phyloP scores from a whole-genome alignment of 1,139 yeast species.

The Komagataea norvegica region DNA sequence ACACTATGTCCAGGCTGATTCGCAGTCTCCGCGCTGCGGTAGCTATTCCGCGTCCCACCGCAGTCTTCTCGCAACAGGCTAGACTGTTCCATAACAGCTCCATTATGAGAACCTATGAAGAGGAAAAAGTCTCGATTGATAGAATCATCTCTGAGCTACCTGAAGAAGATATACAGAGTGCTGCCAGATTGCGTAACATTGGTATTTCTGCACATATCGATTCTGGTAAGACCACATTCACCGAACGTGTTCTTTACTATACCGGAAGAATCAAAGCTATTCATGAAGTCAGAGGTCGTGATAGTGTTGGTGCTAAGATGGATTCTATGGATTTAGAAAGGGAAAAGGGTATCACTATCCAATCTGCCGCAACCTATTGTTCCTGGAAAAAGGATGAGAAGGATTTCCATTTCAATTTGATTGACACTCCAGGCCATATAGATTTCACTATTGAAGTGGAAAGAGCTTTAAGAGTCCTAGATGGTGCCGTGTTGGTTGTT shows the following conservation, averaged over 20 bases:
- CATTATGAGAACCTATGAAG: constrained; percentile 46
- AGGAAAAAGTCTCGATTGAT: constrained; percentile 65
- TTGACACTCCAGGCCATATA: constrained; percentile 98
- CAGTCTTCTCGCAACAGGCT: background rate
- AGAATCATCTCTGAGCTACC: constrained; percentile 47
- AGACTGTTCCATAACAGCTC: constrained; percentile 27
- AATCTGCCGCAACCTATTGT: constrained; percentile 97
- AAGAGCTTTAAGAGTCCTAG: constrained; percentile 92
- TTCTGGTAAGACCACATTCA: constrained; percentile 94
- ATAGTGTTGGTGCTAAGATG: constrained; percentile 98
- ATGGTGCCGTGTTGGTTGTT: constrained; percentile 96
- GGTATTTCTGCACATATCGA: constrained; percentile 98
- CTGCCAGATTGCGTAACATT: constrained; percentile 74
- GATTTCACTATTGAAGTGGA: constrained; percentile 98
- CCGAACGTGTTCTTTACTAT: constrained; percentile 93
- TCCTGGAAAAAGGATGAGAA: constrained; percentile 78
- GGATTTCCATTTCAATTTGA: constrained; percentile 83
- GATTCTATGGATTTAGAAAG: constrained; percentile 97
- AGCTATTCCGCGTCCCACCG: background rate
- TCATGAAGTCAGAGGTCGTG: constrained; percentile 97
- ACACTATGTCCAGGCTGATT: constrained; percentile 19
- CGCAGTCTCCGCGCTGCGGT: constrained; percentile 12
- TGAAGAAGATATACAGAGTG: constrained; percentile 51
- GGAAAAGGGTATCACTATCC: constrained; percentile 97
- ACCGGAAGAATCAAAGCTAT: constrained; percentile 97